Evolutionary conservation across 371 early-diverging fungal species (phyloP), one percentile per base, ranked within the genome.

Genomic region (Lichtheimia corymbifera): DNA sequence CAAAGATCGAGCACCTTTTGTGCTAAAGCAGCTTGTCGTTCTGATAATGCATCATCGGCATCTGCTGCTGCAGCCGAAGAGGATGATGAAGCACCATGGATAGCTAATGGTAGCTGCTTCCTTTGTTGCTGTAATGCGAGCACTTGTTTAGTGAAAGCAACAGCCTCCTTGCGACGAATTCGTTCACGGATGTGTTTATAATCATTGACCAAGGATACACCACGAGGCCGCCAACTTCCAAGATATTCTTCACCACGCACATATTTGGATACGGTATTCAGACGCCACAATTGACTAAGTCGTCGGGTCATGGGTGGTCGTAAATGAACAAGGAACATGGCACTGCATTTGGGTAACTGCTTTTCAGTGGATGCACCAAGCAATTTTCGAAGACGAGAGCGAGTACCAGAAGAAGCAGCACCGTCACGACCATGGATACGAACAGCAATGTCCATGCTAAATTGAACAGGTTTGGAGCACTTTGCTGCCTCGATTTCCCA

Each of bases 241-340:
- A 94, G 72, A 40, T 83, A 83, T 59, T 94, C 94, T 62, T 92
- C 91, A 27, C 95, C 95, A 13, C 94, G 86, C 7, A 94, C 90
- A 68, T 93, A 94, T 54, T 87, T 83, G 44, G 79, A 75, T 17
- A 87, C 83, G 0, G 91, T 89, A 64, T 89, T 86, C 28, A 88
- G 63, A 7, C 88, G 72, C 92, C 92, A 92, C 15, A 91, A 59
- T n/a, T 90, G 85, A 5, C 78, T 74, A 20, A 76, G 66, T 43
- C 79, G 82, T 6, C 79, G 77, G 2, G 83, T 78, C 65, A 79
- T 74, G 12, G 78, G 78, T 1, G 89, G 89, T 41, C 78, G 82
- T 6, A 87, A 64, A 5, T 72, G 74, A 13, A 87, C 75, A 40
- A 77, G 61, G 59, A 83, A 87, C 17, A 87, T 57, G 0, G 76